Evolutionary conservation across 2,329 filamentous ascomycete genomes (phyloP).

Genomic region (Fusarium sp.): DNA sequence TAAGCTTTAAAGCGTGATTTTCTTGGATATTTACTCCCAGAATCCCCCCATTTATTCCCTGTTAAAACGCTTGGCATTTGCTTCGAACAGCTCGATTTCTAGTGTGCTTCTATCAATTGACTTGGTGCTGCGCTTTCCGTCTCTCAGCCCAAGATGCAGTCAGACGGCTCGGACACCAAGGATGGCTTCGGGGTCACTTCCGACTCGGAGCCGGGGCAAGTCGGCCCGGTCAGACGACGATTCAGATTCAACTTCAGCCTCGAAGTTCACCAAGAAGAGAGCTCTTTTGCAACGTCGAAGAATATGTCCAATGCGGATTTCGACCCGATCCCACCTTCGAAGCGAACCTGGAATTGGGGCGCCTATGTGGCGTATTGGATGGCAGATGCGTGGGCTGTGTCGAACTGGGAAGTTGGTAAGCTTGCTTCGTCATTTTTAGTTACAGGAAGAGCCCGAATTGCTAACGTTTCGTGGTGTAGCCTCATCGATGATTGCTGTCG

Average conservation of each 20-base stretch:
- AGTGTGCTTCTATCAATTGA: background rate
- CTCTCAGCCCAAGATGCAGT: background rate
- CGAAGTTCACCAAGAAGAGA: slow-evolving; percentile 1
- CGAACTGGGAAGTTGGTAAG: slow-evolving; percentile 17
- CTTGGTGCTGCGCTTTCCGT: background rate
- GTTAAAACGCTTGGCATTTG: background rate
- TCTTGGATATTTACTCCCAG: background rate
- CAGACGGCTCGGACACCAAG: slow-evolving; percentile 5
- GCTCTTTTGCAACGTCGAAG: slow-evolving; percentile 5
- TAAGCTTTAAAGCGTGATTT: background rate
- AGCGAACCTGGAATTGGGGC: slow-evolving; percentile 12
- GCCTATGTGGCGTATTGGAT: slow-evolving; percentile 12
- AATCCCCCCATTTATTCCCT: background rate
- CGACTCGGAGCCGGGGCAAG: background rate
- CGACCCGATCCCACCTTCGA: slow-evolving; percentile 4
- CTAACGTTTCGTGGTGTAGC: background rate
- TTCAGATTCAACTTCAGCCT: slow-evolving; percentile 11
- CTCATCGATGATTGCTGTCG: slow-evolving; percentile 9
- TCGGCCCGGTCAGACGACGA: background rate
- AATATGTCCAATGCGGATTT: slow-evolving; percentile 3
- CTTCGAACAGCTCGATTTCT: background rate
- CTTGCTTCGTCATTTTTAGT: background rate
- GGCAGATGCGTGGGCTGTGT: slow-evolving; percentile 14
- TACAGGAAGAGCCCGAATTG: background rate
- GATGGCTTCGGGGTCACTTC: slow-evolving; percentile 1